Evolutionary conservation across 2,329 filamentous ascomycete genomes (phyloP).

Genomic region (Neurospora sp.): DNA sequence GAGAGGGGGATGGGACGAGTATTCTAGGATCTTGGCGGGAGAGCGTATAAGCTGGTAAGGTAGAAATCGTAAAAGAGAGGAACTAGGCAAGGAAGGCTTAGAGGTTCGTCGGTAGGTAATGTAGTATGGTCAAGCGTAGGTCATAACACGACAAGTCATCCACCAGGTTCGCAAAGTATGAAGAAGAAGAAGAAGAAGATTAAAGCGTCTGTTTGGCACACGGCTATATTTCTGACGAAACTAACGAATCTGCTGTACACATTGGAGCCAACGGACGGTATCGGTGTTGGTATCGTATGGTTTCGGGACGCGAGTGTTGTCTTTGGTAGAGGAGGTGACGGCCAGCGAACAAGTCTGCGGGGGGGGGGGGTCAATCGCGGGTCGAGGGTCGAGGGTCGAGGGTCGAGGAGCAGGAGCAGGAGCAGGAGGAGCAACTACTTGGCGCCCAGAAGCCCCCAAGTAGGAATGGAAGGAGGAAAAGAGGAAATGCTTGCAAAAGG

Average conservation of each 20-base stretch:
- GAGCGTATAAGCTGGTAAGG: conserved; percentile 1
- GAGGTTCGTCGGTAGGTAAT: background rate
- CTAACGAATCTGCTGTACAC: background rate
- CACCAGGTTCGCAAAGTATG: background rate
- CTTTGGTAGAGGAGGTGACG: background rate
- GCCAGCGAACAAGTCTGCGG: background rate
- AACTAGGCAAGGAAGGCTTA: background rate
- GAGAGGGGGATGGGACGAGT: background rate
- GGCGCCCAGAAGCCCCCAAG: too few species aligned
- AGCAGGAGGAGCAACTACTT: background rate
- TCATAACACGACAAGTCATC: background rate
- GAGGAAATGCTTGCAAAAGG: background rate
- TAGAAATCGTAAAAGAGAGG: background rate
- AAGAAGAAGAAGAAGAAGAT: background rate
- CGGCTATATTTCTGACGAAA: background rate
- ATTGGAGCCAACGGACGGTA: background rate
- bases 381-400: background rate
- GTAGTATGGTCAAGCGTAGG: background rate
- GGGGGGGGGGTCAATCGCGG: background rate
- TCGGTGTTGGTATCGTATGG: background rate
- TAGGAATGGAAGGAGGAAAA: background rate
- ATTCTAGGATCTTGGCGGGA: background rate
- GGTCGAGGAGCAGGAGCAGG: background rate
- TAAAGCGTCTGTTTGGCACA: background rate
- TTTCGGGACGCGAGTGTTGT: background rate